A percentile compares a stretch with the other conserved stretches of the same genome.
Conservation (phyloP, 2,329 filamentous ascomycete genomes). For the Fusarium pilosicola region DNA sequence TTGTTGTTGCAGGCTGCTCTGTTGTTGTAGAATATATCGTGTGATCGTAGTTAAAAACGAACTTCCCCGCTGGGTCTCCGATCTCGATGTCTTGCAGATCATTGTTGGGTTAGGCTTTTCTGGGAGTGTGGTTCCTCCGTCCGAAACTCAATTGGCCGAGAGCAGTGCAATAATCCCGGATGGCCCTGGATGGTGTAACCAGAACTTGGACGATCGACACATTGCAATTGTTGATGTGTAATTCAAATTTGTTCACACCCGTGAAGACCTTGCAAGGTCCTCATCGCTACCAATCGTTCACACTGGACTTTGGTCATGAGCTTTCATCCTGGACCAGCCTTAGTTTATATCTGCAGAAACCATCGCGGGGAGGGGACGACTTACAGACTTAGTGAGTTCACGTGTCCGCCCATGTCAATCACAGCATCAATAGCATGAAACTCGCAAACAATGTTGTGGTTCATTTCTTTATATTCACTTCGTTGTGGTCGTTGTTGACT, state of each 20-base stretch:
- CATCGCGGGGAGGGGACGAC: neutral
- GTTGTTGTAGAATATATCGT: neutral
- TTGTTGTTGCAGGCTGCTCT: neutral
- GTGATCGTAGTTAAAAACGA: neutral
- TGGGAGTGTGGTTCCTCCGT: neutral
- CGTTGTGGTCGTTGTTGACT: slow-evolving; percentile 24
- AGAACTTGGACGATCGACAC: neutral
- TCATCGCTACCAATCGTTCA: neutral
- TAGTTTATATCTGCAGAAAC: neutral
- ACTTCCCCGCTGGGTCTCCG: neutral
- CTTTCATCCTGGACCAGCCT: neutral
- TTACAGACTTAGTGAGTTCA: neutral
- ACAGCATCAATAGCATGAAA: neutral
- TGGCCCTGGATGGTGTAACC: neutral
- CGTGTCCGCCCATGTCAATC: neutral
- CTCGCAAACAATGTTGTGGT: neutral
- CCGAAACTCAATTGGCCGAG: neutral
- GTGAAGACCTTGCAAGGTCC: neutral
- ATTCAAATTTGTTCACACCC: neutral
- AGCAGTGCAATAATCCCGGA: neutral
- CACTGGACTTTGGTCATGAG: neutral
- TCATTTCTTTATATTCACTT: slow-evolving; percentile 34
- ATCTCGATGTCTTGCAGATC: slow-evolving; percentile 24
- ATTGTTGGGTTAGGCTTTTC: neutral
- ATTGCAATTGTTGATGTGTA: neutral